Base-by-base conservation (phyloP, 495 filamentous ascomycete species). In the Lasiosphaeria miniovina region DNA sequence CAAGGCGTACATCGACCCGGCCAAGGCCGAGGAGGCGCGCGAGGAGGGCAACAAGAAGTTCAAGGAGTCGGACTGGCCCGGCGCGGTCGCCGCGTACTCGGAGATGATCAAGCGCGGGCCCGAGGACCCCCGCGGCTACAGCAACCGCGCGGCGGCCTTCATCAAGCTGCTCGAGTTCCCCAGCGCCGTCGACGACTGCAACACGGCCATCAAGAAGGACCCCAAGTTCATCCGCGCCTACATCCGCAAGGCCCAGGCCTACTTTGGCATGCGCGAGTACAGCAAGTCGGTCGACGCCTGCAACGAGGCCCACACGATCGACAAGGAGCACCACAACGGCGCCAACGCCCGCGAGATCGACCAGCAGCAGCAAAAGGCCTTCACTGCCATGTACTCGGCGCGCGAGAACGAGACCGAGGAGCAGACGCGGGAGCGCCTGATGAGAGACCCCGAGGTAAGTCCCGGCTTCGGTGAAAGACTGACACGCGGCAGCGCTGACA, bases 101-200 rank as follows among this genome's bases (percentile, higher is more conserved):
- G 94, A 99, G 82, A 97, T 97, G 94, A 88, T 88, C 71, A 98
- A 98, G 82, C 93, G 94, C 54, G 86, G 90, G 0, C 94, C 94
- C 15, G 82, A 93, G 3, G 94, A 99, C 71, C 89, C 95, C 36
- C 88, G 94, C 60, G 94, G 95, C 31, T 99, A 93, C 80, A 91
- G 88, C 71, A 99, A 99, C 80, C 91, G 95, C 67, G 94, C 94
- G 14, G 94, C 94, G 3, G 95, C 95, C 36, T 89, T 97, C 65
- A 89, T 96, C 75, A 99, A 99, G 79, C 81, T 99, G 24, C 87
- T 98, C 75, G 87, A 90, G 35, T 98, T 99, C 81, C 94, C 94
- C 12, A 86, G 87, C 64, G 94, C 94, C 1, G 88, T 98, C 49
- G 84, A 89, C 52, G 95, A 99, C 79, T 98, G 95, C 71, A 89